Evolutionary conservation across 805 yeast genomes (phyloP).

Genomic region (Aciculoconidium aculeatum): DNA sequence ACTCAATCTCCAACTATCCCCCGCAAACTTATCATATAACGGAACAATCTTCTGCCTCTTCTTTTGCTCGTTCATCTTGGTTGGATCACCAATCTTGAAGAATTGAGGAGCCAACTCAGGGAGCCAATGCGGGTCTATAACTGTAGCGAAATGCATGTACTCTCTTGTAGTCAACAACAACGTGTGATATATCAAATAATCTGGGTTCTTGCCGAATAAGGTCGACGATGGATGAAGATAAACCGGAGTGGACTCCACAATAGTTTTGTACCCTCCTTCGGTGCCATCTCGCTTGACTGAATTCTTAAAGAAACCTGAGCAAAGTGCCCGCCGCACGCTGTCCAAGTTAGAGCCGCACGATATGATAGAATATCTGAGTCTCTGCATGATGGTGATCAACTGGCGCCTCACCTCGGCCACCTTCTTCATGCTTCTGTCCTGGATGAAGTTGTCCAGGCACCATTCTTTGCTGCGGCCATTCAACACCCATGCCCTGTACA

Average conservation of each 20-base stretch:
- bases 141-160: conserved; percentile 84
- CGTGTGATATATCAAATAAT: conserved; percentile 78
- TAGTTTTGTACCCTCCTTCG: conserved; percentile 50
- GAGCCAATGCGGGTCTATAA: conserved; percentile 80
- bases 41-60: conserved; percentile 69
- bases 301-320: conserved; percentile 65
- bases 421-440: conserved; percentile 66
- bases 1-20: conserved; percentile 74
- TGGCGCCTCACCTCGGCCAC: conserved; percentile 82
- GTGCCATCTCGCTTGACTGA: conserved; percentile 57
- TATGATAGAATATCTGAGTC: conserved; percentile 36
- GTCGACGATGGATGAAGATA: conserved; percentile 85
- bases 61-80: conserved; percentile 44
- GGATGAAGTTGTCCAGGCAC: conserved; percentile 80
- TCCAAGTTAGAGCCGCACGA: conserved; percentile 56
- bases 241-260: conserved; percentile 67
- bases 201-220: conserved; percentile 56
- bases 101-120: conserved; percentile 65
- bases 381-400: conserved; percentile 49
- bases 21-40: conserved; percentile 54
- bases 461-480: conserved; percentile 55
- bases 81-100: conserved; percentile 57
- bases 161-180: conserved; percentile 79
- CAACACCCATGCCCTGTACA: conserved; percentile 68
- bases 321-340: conserved; percentile 52